A percentile compares a stretch with the other conserved stretches of the same genome.
phyloP scores from a whole-genome alignment of 306 rosid genomes.

The Abrus pulchellus region DNA sequence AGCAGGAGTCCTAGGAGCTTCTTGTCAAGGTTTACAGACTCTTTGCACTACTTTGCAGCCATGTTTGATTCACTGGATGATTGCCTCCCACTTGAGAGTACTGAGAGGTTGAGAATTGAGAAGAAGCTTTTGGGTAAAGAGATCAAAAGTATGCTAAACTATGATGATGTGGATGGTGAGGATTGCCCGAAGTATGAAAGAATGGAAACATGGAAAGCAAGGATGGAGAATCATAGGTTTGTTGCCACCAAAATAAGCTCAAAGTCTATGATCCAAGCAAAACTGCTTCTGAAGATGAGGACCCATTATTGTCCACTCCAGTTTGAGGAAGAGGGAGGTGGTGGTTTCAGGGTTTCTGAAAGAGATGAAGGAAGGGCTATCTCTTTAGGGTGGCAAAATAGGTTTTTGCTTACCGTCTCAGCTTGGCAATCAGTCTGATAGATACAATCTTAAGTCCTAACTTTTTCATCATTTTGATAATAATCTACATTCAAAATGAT shows the following conservation, averaged over 20 bases:
- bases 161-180: conserved; percentile 44
- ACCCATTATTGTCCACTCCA: conserved; percentile 69
- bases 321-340: conserved; percentile 66
- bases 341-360: conserved; percentile 78
- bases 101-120: conserved; percentile 76
- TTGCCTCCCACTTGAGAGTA: conserved; percentile 71
- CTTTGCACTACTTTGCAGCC: conserved; percentile 77
- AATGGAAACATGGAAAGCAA: conserved; percentile 74
- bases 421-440: conserved; percentile 67
- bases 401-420: conserved; percentile 75
- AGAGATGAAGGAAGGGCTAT: conserved; percentile 79
- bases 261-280: conserved; percentile 76
- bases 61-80: conserved; percentile 87
- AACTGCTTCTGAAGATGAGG: conserved; percentile 74
- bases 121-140: conserved; percentile 76
- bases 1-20: conserved; percentile 55
- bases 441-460: conserved; percentile 24
- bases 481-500: conserved; percentile 49
- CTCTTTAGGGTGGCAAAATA: conserved; percentile 85
- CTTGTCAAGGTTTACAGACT: conserved; percentile 75
- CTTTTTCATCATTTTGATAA: conserved; percentile 56
- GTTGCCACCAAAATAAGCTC: conserved; percentile 64
- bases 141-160: conserved; percentile 69
- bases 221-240: conserved; percentile 77
- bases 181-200: conserved; percentile 63